These are phyloP conservation scores for Mortierella sp. DNA, from an alignment of 371 early-diverging fungal species.

Conservation along the genomic window DNA sequence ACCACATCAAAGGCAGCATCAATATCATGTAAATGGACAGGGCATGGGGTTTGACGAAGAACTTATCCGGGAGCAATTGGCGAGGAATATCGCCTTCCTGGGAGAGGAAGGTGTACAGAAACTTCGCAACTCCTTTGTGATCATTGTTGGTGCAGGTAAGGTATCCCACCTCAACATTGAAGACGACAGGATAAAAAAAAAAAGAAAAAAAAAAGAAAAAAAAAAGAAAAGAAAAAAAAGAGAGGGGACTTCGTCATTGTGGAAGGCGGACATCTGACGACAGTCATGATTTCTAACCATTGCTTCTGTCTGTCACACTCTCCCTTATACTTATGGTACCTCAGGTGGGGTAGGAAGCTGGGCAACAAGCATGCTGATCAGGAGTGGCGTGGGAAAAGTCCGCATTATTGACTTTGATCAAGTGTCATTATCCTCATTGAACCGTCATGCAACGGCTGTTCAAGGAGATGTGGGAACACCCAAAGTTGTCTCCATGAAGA, in stretches of 20 bases:
- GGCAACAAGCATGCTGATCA: constrained; percentile 90
- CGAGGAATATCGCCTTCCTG: constrained; percentile 88
- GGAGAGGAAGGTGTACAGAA: constrained; percentile 81
- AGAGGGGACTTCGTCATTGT: too few species aligned
- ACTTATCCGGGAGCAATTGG: constrained; percentile 86
- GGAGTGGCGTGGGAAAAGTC: constrained; percentile 90
- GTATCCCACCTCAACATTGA: background rate
- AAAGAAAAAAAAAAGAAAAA: background rate
- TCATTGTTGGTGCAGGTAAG: constrained; percentile 91
- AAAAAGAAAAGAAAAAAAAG: background rate
- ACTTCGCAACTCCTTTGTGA: constrained; percentile 82
- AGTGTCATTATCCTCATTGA: constrained; percentile 90
- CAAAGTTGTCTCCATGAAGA: constrained; percentile 84
- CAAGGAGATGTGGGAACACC: constrained; percentile 90
- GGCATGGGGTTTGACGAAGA: constrained; percentile 64
- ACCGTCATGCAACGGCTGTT: constrained; percentile 93
- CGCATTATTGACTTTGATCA: constrained; percentile 97
- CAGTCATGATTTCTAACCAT: background rate
- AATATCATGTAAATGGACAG: constrained; percentile 6
- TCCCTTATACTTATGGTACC: background rate
- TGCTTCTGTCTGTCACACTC: background rate
- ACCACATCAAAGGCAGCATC: constrained; percentile 8
- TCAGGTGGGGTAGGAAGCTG: constrained; percentile 92
- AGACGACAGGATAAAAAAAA: background rate
- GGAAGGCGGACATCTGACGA: background rate